These are phyloP conservation scores for Naegleria lovaniensis DNA, from an alignment of 208 protist genomes.

Conservation along the genomic window DNA sequence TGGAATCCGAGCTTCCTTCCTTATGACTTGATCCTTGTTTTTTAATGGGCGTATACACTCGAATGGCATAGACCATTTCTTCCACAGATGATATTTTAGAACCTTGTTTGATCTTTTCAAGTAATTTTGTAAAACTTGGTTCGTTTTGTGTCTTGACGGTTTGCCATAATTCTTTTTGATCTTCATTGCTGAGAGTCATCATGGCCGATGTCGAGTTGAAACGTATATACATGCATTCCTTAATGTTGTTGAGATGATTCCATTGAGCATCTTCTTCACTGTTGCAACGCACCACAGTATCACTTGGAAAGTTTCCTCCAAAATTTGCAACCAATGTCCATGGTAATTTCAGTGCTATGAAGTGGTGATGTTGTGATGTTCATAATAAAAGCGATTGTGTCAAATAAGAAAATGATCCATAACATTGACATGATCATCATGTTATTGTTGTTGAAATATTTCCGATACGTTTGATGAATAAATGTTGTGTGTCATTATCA, in stretches of 20 bases:
- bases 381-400: no score
- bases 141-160: not conserved
- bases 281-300: not conserved
- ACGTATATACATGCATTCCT: not conserved
- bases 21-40: not conserved
- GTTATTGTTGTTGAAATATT: no score
- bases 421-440: no score
- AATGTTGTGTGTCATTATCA: no score
- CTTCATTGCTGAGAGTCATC: not conserved
- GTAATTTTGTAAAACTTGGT: not conserved
- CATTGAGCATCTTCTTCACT: not conserved
- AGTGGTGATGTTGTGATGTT: not conserved
- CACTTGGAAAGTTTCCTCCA: not conserved
- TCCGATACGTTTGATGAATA: no score
- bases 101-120: not conserved
- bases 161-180: not conserved
- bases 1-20: no score
- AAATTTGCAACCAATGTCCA: constrained; percentile 7
- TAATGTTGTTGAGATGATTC: not conserved
- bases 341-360: not conserved
- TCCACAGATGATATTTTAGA: not conserved
- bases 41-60: not conserved
- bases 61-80: not conserved
- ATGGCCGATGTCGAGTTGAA: not conserved
- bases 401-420: no score